Evolutionary conservation across 805 yeast genomes (phyloP).

Genomic region (Suhomyces pyralidae): DNA sequence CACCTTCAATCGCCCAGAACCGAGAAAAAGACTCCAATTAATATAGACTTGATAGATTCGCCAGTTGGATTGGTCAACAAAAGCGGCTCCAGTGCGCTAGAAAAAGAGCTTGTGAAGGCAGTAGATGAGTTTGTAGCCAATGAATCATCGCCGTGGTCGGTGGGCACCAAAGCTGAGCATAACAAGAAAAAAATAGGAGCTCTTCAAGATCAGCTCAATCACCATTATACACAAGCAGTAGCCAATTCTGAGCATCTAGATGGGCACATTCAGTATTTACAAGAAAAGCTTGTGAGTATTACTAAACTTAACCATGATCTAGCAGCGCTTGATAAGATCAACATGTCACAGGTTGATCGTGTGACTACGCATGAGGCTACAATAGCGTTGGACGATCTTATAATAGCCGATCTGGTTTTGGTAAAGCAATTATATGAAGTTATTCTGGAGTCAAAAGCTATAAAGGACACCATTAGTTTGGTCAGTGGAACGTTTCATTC

Average conservation of each 20-base stretch:
- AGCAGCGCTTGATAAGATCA: constrained; percentile 20
- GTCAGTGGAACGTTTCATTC: constrained; percentile 48
- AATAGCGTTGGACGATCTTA: constrained; percentile 31
- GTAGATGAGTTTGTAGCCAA: neutral
- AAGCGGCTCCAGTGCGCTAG: neutral
- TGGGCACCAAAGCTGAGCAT: constrained; percentile 2
- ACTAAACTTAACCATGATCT: constrained; percentile 25
- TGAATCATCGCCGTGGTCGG: neutral
- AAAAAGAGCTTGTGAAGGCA: neutral
- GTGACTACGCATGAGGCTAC: constrained; percentile 14
- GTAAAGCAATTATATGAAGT: constrained; percentile 58
- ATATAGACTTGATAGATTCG: neutral
- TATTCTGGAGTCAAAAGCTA: constrained; percentile 64
- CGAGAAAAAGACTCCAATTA: neutral
- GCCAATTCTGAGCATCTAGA: constrained; percentile 33
- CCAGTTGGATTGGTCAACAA: neutral
- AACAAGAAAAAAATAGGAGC: constrained; percentile 21
- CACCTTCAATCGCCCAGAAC: neutral
- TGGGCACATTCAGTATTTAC: constrained; percentile 27
- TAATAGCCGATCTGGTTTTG: constrained; percentile 38
- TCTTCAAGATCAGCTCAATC: constrained; percentile 29
- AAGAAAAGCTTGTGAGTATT: constrained; percentile 21
- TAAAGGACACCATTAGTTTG: constrained; percentile 61
- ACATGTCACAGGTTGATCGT: constrained; percentile 16
- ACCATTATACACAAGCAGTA: constrained; percentile 34